Conservation (phyloP, 1,139 yeast genomes). For the Nakaseomyces nivariensis region DNA sequence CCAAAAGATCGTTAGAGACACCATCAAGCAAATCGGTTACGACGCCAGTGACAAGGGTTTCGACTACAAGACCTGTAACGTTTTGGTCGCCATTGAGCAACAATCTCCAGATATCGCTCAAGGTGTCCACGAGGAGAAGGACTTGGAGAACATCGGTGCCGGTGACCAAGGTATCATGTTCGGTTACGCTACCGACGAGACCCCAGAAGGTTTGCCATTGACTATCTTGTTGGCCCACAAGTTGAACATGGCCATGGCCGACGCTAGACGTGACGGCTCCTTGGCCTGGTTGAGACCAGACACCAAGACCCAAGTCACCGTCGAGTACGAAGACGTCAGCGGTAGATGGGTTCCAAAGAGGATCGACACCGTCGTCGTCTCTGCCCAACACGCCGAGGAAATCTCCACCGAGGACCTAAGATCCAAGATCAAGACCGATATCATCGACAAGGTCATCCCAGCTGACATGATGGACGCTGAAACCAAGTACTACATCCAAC, state of each 20-base stretch:
- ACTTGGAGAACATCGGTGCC: slow-evolving; percentile 93
- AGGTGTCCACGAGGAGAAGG: slow-evolving; percentile 94
- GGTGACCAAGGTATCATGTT: slow-evolving; percentile 99
- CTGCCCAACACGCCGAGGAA: slow-evolving; percentile 93
- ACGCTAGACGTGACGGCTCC: slow-evolving; percentile 89
- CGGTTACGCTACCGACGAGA: slow-evolving; percentile 97
- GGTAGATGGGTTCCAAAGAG: slow-evolving; percentile 92
- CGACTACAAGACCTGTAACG: slow-evolving; percentile 97
- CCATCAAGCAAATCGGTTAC: slow-evolving; percentile 95
- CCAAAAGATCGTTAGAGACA: slow-evolving; percentile 93
- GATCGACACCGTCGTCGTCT: slow-evolving; percentile 92
- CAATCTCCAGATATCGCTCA: slow-evolving; percentile 98
- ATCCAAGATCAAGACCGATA: slow-evolving; percentile 60
- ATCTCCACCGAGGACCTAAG: slow-evolving; percentile 87
- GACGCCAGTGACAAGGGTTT: slow-evolving; percentile 91
- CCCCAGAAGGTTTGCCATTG: slow-evolving; percentile 91
- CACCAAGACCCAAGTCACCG: slow-evolving; percentile 97
- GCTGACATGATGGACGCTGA: slow-evolving; percentile 78
- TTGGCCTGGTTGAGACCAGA: slow-evolving; percentile 96
- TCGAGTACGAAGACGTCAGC: slow-evolving; percentile 82
- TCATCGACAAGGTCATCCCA: slow-evolving; percentile 85
- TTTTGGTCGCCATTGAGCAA: slow-evolving; percentile 94
- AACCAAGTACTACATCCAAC: slow-evolving; percentile 94
- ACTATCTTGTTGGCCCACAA: slow-evolving; percentile 87
- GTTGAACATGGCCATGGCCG: slow-evolving; percentile 89